phyloP scores from a whole-genome alignment of 1,284 basidiomycete species.

The Schizophyllum commune region DNA sequence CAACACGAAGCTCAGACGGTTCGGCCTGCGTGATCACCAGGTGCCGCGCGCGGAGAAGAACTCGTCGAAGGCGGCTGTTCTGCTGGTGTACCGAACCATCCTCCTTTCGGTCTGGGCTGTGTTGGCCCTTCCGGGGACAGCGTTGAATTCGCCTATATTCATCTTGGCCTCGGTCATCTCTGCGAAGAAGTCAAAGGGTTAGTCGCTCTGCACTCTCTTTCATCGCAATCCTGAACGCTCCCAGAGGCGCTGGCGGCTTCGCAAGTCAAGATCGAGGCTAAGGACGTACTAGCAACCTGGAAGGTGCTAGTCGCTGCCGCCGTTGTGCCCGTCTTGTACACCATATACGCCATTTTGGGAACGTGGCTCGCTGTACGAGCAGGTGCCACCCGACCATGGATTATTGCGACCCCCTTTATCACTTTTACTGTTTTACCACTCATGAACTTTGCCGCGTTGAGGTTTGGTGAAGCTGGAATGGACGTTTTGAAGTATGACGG shows the following conservation, averaged over 20 bases:
- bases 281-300: slow-evolving; percentile 97
- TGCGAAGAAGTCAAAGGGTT: slow-evolving; percentile 86
- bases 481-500: slow-evolving; percentile 84
- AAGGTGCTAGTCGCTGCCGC: slow-evolving; percentile 95
- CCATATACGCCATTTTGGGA: slow-evolving; percentile 77
- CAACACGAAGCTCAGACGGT: slow-evolving; percentile 84
- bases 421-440: slow-evolving; percentile 76
- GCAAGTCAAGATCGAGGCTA: slow-evolving; percentile 90
- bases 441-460: slow-evolving; percentile 91
- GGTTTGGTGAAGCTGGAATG: slow-evolving; percentile 98
- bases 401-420: slow-evolving; percentile 74
- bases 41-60: slow-evolving; percentile 80
- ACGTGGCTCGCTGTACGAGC: slow-evolving; percentile 71
- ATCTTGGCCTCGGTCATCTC: slow-evolving; percentile 88
- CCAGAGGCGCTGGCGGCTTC: slow-evolving; percentile 95
- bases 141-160: slow-evolving; percentile 94
- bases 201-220: slow-evolving; percentile 5
- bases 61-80: slow-evolving; percentile 81
- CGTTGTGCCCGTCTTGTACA: slow-evolving; percentile 83
- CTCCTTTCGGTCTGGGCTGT: slow-evolving; percentile 82
- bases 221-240: slow-evolving; percentile 6
- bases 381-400: slow-evolving; percentile 55
- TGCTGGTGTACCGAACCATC: slow-evolving; percentile 80
- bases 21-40: slow-evolving; percentile 98
- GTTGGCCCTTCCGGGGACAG: slow-evolving; percentile 89